phyloP scores from a whole-genome alignment of 1,139 yeast species.

The Blastobotrys indianensis region DNA sequence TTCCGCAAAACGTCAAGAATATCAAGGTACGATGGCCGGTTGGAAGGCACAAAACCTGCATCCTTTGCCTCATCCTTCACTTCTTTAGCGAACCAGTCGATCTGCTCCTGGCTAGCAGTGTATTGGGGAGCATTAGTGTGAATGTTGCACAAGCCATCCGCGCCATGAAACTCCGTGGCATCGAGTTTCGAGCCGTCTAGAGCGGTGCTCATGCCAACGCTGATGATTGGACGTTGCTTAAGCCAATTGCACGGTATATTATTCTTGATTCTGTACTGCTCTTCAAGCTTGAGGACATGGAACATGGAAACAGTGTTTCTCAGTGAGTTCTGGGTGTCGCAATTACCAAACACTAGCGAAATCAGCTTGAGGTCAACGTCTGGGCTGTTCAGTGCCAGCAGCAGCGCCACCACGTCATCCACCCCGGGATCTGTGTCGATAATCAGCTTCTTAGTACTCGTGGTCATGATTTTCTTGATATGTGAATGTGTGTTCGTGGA shows the following conservation, averaged over 20 bases:
- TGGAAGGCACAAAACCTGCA: slow-evolving; percentile 30
- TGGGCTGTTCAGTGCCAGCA: slow-evolving; percentile 34
- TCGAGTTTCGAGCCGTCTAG: slow-evolving; percentile 32
- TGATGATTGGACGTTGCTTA: slow-evolving; percentile 30
- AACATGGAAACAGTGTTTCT: slow-evolving; percentile 35
- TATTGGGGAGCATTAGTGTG: slow-evolving; percentile 34
- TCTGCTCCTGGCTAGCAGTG: slow-evolving; percentile 31
- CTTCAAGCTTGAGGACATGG: slow-evolving; percentile 32
- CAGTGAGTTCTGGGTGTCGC: slow-evolving; percentile 33
- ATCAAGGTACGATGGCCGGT: slow-evolving; percentile 30
- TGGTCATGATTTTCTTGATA: background rate
- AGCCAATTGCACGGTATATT: slow-evolving; percentile 23
- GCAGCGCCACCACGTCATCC: slow-evolving; percentile 38
- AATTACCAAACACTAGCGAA: slow-evolving; percentile 39
- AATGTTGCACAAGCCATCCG: slow-evolving; percentile 39
- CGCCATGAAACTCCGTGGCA: slow-evolving; percentile 40
- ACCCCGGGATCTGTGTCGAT: slow-evolving; percentile 41
- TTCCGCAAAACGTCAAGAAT: slow-evolving; percentile 33
- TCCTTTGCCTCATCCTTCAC: slow-evolving; percentile 8
- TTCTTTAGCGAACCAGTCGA: slow-evolving; percentile 22
- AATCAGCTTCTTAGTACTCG: slow-evolving; percentile 23
- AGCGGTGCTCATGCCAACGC: slow-evolving; percentile 33
- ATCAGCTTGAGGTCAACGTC: slow-evolving; percentile 33
- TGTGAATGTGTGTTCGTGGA: background rate
- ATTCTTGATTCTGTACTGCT: slow-evolving; percentile 21